phyloP scores from a whole-genome alignment of 352 stramenopile species.

The Synura sp. region DNA sequence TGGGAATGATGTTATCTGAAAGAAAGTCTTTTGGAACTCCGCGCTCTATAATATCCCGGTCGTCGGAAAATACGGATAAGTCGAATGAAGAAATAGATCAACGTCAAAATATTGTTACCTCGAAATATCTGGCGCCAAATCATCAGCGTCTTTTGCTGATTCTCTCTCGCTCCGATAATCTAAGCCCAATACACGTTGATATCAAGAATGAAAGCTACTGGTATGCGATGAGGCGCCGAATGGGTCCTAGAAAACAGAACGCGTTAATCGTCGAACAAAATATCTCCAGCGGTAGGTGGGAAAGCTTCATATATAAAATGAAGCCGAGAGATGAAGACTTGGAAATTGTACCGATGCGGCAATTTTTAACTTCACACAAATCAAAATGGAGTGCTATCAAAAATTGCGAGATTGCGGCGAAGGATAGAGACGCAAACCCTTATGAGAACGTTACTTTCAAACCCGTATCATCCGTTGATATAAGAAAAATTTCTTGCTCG shows the following conservation, averaged over 20 bases:
- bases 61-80: too few species aligned
- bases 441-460: too few species aligned
- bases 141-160: too few species aligned
- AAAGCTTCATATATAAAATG: not conserved
- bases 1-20: too few species aligned
- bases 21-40: too few species aligned
- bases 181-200: slow-evolving; percentile 3
- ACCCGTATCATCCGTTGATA: not conserved
- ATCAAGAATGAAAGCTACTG: slow-evolving; percentile 2
- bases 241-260: not conserved
- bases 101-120: too few species aligned
- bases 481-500: not conserved
- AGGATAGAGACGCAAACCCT: not conserved
- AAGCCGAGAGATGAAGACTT: not conserved
- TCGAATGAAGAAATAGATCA: too few species aligned
- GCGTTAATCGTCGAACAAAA: not conserved
- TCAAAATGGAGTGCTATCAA: not conserved
- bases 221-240: not conserved
- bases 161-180: too few species aligned
- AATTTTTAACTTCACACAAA: not conserved
- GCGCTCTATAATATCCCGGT: too few species aligned
- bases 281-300: not conserved
- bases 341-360: not conserved
- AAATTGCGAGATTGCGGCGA: not conserved
- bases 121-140: too few species aligned